Base-by-base conservation (phyloP, 1,139 yeast genomes). In the Nakaseomyces sp. region DNA sequence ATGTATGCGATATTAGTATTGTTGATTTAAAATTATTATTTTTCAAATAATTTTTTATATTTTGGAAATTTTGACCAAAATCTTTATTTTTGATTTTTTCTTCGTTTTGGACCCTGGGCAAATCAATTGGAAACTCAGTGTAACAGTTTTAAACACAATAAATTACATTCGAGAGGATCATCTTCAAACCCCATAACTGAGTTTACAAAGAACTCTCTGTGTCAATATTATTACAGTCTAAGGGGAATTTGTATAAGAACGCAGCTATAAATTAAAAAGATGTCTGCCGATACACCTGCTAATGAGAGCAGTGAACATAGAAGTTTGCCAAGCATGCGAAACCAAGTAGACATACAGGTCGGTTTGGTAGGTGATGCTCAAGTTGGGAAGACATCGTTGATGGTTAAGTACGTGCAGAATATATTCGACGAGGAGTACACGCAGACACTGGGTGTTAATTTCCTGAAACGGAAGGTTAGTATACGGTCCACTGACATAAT, bases 331-430 rank as follows among this genome's bases (percentile, higher is more conserved):
- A 37, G 40, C 18, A 22, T 35, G 19, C n/a, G 64, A 46, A 71
- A 69, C 50, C 64, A 70, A 50, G 91, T 88, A 33, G 87, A 93
- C 9, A 72, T 91, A 41, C 93, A 91, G 59, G 88, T 91, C 18
- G 98, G 97, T 7, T 76, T 91, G 44, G 81, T 91, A 44, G 99
- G 99, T 8, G 98, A 93, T 63, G 94, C 96, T 1, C 95, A 88
- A 57, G 91, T 91, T n/a, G 99, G 99, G 5, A 91, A 91, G 60
- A 91, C 99, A 0, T 87, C 97, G 8, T 67, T 91, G 46, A 91
- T 91, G 98, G 96, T 89, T 26, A 89, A 91, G 60, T 91, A 91
- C 59, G 97, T 91, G 17, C 96, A 91, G 60, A 95, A 95, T 43
- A 78, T 87, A 37, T 91, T 85, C 61, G 95, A 88, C 59, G 94